Evolutionary conservation across 2,329 filamentous ascomycete species (phyloP), one percentile per base, ranked within the genome.

Genomic region (Fusarium oligoseptatum): DNA sequence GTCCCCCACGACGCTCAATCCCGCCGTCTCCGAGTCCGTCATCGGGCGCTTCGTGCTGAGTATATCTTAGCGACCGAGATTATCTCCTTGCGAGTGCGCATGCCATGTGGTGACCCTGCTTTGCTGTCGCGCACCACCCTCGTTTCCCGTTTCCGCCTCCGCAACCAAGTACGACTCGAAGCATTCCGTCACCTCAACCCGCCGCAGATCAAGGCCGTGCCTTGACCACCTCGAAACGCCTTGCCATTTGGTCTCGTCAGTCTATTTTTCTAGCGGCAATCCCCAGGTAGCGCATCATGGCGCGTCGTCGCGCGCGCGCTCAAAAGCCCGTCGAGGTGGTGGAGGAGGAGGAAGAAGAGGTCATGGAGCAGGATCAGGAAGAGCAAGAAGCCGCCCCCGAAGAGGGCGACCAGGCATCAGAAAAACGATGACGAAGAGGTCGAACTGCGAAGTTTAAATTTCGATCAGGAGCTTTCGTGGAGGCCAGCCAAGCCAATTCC

Each of bases 401-500:
- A 57, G 67, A 69, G 17, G 66, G 55, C 36, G 74, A 70, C 1
- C 61, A 73, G 9, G 72, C 60, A 24, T 72, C 72, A 8, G 79
- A 76, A 57, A 57, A 70, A 76, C 22, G 76, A 67, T 20, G 50
- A 32, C n/a, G 77, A 77, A 8, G 78, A 79, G 8, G 75, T 68
- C 48, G 80, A 82, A 63, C 73, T 79, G 68, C 79, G 76, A 50
- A 84, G 82, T 66, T 90, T 99, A 57, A 86, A 91, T 76, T 98
- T 98, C 88, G 91, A 95, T 79, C 92, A 98, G 81, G 88, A 94
- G 73, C 87, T 99, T 67, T 94, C 95, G 81, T 98, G 97, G 94
- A 93, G 93, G 81, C 94, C 95, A 50, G 97, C 96, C 68, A 97
- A 94, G 84, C 91, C 95, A 62, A 98, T 99, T 79, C 87, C 93